Percentiles rank a stretch among this genome's conserved stretches.
Evolutionary conservation across 2,329 filamentous ascomycete genomes (phyloP).

Genomic region (Sporothrix variecibatus): DNA sequence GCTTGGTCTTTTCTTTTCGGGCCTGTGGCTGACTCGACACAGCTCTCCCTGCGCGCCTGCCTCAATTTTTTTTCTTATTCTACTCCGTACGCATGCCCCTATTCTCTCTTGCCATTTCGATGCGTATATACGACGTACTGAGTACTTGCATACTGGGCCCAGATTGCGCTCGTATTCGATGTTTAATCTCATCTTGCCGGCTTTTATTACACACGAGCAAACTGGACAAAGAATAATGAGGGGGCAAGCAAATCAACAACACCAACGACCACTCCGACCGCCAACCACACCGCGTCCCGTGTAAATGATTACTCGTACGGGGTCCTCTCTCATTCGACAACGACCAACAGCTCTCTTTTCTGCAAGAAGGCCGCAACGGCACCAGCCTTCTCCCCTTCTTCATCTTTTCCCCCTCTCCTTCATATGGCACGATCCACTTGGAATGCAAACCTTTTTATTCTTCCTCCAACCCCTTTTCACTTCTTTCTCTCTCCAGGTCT

Average conservation of each 20-base stretch:
- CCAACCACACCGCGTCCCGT: background rate
- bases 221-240: background rate
- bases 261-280: background rate
- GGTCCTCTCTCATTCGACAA: background rate
- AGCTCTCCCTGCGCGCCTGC: conserved; percentile 16
- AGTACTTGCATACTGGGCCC: background rate
- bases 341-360: background rate
- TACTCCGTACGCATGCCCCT: background rate
- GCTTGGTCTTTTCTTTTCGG: background rate
- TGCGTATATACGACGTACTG: background rate
- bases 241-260: background rate
- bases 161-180: conserved; percentile 8
- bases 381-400: background rate
- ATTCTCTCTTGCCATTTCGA: background rate
- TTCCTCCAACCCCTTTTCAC: conserved; percentile 7
- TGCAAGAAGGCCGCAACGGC: background rate
- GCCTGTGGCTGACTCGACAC: background rate
- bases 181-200: conserved; percentile 10
- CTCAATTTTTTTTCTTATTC: background rate
- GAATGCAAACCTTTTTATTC: conserved; percentile 15
- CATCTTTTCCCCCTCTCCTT: background rate
- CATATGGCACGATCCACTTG: conserved; percentile 17
- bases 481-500: background rate
- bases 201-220: background rate
- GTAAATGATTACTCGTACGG: background rate